A percentile compares a stretch with the other conserved stretches of the same genome.
Conservation (phyloP, 441 rosid species). For the Euphorbia schlechtendalii region DNA sequence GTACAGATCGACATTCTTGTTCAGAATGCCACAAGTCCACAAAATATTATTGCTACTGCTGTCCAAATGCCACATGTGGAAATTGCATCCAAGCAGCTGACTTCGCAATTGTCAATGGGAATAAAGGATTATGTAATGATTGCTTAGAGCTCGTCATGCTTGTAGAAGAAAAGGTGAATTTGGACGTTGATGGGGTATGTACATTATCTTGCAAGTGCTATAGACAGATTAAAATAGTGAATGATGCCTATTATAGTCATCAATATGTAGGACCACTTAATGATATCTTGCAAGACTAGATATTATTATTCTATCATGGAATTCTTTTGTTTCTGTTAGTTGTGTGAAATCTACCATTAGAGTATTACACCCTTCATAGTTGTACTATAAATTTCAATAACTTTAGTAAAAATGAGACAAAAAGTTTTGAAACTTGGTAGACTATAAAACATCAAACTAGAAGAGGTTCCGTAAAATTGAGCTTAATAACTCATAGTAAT, state of each 20-base stretch:
- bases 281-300: neutral
- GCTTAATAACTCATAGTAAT: neutral
- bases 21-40: slow-evolving; percentile 33
- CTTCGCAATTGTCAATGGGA: slow-evolving; percentile 34
- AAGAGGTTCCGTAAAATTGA: neutral
- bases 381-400: neutral
- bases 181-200: slow-evolving; percentile 39
- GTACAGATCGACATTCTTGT: slow-evolving; percentile 58
- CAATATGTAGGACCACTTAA: neutral
- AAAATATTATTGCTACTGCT: slow-evolving; percentile 44
- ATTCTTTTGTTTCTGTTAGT: neutral
- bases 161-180: slow-evolving; percentile 40
- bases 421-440: neutral
- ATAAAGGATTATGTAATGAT: slow-evolving; percentile 37
- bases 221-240: neutral
- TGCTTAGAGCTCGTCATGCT: slow-evolving; percentile 41
- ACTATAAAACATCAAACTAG: neutral
- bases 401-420: neutral
- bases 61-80: slow-evolving; percentile 47
- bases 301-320: neutral
- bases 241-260: neutral
- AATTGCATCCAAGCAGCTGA: slow-evolving; percentile 32
- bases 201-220: slow-evolving; percentile 4
- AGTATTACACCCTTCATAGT: neutral
- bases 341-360: neutral